Conservation (phyloP, 192 early-diverging fungal species). For the Coemansia sp. region DNA sequence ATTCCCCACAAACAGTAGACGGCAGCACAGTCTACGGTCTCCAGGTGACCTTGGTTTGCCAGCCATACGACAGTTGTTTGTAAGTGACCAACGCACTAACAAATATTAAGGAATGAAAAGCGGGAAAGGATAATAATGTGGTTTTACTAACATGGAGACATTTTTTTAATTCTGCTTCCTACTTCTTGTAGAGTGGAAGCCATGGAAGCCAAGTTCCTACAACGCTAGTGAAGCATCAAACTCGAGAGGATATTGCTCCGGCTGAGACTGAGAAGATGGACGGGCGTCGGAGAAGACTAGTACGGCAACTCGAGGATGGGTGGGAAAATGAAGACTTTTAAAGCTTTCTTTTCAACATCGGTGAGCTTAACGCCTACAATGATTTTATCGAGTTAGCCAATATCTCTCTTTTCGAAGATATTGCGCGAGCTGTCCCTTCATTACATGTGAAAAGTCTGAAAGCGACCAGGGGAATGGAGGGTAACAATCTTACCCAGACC, state of each 20-base stretch:
- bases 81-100: too few species aligned
- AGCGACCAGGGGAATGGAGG: neutral
- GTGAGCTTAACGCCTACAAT: neutral
- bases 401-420: neutral
- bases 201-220: neutral
- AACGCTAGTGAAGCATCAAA: neutral
- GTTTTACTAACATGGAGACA: neutral
- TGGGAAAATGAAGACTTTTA: neutral
- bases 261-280: neutral
- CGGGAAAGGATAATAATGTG: too few species aligned
- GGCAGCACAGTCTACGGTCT: too few species aligned
- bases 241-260: neutral
- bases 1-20: too few species aligned
- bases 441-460: neutral
- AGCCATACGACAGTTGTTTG: too few species aligned
- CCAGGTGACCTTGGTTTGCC: too few species aligned
- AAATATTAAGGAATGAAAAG: too few species aligned
- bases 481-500: neutral
- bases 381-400: neutral
- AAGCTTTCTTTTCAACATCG: neutral
- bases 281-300: neutral
- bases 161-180: neutral
- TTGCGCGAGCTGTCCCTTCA: neutral
- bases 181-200: neutral
- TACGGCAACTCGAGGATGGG: neutral